A percentile compares a stretch with the other conserved stretches of the same genome.
Evolutionary conservation across 257 asterid species (phyloP).

Genomic region (Ehretia macrophylla): DNA sequence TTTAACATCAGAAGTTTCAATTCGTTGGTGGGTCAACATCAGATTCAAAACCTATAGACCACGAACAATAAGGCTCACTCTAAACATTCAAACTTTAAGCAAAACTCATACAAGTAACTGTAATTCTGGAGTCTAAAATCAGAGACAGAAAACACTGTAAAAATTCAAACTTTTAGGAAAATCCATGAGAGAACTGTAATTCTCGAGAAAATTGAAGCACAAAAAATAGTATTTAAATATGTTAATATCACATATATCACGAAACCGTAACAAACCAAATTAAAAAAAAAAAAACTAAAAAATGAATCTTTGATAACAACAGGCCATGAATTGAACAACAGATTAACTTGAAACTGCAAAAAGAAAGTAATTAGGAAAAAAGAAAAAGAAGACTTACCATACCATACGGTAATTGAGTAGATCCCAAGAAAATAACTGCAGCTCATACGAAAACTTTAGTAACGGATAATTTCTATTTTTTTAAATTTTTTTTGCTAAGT

Average conservation of each 20-base stretch:
- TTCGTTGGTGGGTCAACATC: background rate
- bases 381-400: background rate
- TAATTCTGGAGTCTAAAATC: background rate
- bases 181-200: background rate
- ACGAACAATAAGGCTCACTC: background rate
- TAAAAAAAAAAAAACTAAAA: too few relatives aligned
- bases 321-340: too few relatives aligned
- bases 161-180: too few relatives aligned
- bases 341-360: background rate
- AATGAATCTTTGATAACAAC: background rate
- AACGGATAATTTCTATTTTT: too few relatives aligned
- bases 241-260: too few relatives aligned
- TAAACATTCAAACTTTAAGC: background rate
- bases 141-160: background rate
- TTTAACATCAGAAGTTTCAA: background rate
- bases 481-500: too few relatives aligned
- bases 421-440: too few relatives aligned
- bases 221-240: too few relatives aligned
- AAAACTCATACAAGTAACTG: background rate
- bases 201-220: background rate
- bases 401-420: background rate
- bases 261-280: too few relatives aligned
- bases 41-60: constrained; percentile 4
- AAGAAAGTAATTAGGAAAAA: background rate
- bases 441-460: too few relatives aligned